Evolutionary conservation across 1,284 basidiomycete genomes (phyloP), one percentile per base, ranked within the genome.

Genomic region (Ganoderma lingzhi): DNA sequence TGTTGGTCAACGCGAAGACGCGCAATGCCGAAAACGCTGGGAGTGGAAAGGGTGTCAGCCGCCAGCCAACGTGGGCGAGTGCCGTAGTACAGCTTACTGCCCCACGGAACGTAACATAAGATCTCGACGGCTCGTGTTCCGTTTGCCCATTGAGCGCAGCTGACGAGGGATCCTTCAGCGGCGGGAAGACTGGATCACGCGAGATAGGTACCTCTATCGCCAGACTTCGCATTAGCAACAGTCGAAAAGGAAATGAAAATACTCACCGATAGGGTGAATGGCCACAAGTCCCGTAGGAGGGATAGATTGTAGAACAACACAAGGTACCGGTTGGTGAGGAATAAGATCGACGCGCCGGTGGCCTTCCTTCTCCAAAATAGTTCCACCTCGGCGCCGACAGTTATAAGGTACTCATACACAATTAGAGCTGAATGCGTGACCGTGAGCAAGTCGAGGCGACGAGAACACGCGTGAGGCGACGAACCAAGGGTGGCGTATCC

Each of bases 11-110:
- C 6, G 69, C 69, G 55, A 63, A 64, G 3, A 62, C 65, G 1
- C 69, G 69, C 41, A 70, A 59, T 6, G 56, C 69, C 1, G 69
- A 67, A 58, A 70, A 67, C 1, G 63, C 69, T 70, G 41, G 19
- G 32, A 12, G 28, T 2, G 23, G 23, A 23, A 2, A 35, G 35
- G 35, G 10, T 15, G 9, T 55, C 8, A 42, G 44, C n/a, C 15
- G 17, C 14, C 2, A 12, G 8, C 8, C 39, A 17, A 32, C 5
- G 35, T 15, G 37, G 19, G 28, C 17, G 15, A 55, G 12, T 23
- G 23, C 23, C 1, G 23, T 3, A 30, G 15, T 32, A n/a, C 10
- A 23, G 2, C 59, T 4, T 32, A 66, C 65, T 45, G 12, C 44
- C 65, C 65, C 65, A 66, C 10, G 65, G 65, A 8, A 66, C 30